Base-by-base conservation (phyloP, 2,329 filamentous ascomycete genomes). In the Dactylonectria macrodidyma region DNA sequence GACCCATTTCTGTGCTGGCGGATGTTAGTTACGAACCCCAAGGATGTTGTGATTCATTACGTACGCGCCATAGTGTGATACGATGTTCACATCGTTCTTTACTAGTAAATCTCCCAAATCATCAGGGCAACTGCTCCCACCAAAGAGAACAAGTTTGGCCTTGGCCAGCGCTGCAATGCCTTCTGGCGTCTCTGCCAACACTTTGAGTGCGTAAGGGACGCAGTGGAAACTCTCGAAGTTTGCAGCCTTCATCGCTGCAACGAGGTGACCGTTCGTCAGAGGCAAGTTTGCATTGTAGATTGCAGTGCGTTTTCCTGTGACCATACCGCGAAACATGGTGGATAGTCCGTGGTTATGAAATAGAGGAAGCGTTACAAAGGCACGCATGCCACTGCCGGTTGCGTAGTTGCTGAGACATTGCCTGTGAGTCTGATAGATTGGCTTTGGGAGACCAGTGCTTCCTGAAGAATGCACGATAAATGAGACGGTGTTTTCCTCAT, bases 181-280 rank as follows among this genome's bases (percentile, higher is more conserved):
- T 19, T 85, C 82, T 3, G 86, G 79, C 0, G 84, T 84, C 76
- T 92, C 90, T 2, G 85, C 85, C 1, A 92, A 80, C 0, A 92
- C 80, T 71, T 92, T 91, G 26, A 92, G 75, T 0, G 87, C 86
- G 71, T 91, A 92, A 0, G 90, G 90, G 0, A 92, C 90, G 9
- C 83, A 84, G 66, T 89, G 85, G 52, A 92, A 85, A 34, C 86
- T 85, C 64, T 91, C 83, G n/a, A 87, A 73, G 5, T 65, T 22
- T 11, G 62, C 59, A 2, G 60, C 55, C 19, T 66, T 61, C 77
- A 89, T 82, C 4, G 83, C 83, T 19, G 78, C 75, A 3, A 86
- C 78, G 5, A 89, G 78, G 54, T 84, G 80, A 11, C 80, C 77
- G 3, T 79, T 81, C 0, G 89, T 88, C 5, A 91, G 77, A 1